Conservation (phyloP, 768 basidiomycete species). For the Collybia mongolica region DNA sequence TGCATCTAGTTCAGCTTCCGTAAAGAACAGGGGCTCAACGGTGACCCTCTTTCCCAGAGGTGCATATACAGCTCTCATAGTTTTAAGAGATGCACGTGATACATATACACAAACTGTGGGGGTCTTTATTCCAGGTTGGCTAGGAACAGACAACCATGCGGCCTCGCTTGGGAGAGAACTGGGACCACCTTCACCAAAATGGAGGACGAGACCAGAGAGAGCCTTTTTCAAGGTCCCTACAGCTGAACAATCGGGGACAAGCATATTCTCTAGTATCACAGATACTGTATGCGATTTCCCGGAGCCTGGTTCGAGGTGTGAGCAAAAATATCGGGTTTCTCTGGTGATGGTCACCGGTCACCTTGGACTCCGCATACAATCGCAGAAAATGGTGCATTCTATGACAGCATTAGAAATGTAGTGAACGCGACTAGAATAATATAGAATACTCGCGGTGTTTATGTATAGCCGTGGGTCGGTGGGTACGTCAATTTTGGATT, state of each 20-base stretch:
- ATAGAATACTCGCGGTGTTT: conserved; percentile 51
- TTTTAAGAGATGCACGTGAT: conserved; percentile 57
- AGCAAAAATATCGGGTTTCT: background rate
- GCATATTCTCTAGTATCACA: conserved; percentile 67
- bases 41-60: conserved; percentile 46
- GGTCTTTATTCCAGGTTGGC: conserved; percentile 24
- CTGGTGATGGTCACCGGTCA: conserved; percentile 10
- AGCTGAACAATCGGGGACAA: conserved; percentile 47
- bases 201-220: conserved; percentile 63
- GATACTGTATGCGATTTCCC: conserved; percentile 77
- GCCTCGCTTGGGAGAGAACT: conserved; percentile 62
- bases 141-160: conserved; percentile 51
- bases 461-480: conserved; percentile 58
- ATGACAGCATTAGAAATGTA: background rate
- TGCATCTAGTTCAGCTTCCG: conserved; percentile 63
- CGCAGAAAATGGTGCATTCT: conserved; percentile 77
- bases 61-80: conserved; percentile 56
- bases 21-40: conserved; percentile 55
- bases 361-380: conserved; percentile 75
- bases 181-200: conserved; percentile 67
- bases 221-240: conserved; percentile 55
- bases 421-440: background rate
- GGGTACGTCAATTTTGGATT: conserved; percentile 27
- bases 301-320: conserved; percentile 38
- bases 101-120: conserved; percentile 52